Conservation (phyloP, 2,329 filamentous ascomycete genomes). For the Ophioceras dolichostomum region DNA sequence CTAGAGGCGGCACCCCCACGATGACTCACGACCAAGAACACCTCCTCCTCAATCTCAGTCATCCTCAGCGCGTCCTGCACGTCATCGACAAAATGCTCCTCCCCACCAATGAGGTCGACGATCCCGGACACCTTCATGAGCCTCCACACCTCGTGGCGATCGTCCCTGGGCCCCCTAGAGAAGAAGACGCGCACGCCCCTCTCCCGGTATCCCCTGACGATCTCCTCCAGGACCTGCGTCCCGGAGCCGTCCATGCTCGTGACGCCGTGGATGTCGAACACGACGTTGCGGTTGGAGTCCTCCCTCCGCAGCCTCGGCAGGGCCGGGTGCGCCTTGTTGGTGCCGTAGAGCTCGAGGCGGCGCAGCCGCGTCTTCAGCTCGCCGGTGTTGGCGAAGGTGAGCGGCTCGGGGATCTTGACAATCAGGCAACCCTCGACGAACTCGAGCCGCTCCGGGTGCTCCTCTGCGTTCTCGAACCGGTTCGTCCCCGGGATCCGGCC, state of each 20-base stretch:
- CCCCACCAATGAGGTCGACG: conserved; percentile 68
- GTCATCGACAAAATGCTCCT: conserved; percentile 64
- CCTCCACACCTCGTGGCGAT: conserved; percentile 47
- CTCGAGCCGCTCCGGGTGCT: conserved; percentile 62
- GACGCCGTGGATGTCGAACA: conserved; percentile 97
- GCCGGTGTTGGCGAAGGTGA: conserved; percentile 95
- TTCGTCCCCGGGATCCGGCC: conserved; percentile 77
- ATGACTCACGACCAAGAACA: too few species aligned
- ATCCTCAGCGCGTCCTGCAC: conserved; percentile 75
- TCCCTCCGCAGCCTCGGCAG: conserved; percentile 64
- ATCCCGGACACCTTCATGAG: conserved; percentile 74
- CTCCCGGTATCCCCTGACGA: conserved; percentile 69
- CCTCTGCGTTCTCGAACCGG: conserved; percentile 75
- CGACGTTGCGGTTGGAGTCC: conserved; percentile 82
- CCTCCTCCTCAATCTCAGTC: conserved; percentile 62
- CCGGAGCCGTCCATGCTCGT: conserved; percentile 89
- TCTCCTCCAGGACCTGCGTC: conserved; percentile 82
- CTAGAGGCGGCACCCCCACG: too few species aligned
- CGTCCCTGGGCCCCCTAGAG: conserved; percentile 37
- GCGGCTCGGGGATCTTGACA: conserved; percentile 91
- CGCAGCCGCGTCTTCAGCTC: conserved; percentile 75
- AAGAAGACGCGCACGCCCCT: conserved; percentile 70
- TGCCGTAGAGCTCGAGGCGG: conserved; percentile 84
- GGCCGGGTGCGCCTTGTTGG: conserved; percentile 70
- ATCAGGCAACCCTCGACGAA: conserved; percentile 89